Conservation (phyloP, 2,329 filamentous ascomycete species). For the Trichophyton rubrum region DNA sequence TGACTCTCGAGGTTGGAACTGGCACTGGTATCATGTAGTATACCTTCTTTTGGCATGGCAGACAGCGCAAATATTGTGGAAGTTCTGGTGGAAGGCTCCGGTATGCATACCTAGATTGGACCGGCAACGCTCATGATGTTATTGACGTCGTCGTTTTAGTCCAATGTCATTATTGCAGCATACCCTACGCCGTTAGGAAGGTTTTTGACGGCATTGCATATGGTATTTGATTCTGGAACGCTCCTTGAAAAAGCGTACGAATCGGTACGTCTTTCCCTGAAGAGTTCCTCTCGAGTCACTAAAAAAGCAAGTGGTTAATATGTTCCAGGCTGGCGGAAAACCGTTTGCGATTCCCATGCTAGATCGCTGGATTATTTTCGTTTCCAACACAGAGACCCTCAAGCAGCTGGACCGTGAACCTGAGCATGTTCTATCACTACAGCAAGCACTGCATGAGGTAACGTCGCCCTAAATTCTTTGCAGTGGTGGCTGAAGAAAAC, state of each 20-base stretch:
- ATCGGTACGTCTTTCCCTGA: not conserved
- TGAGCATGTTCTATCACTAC: not conserved
- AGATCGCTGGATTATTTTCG: not conserved
- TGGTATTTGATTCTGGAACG: not conserved
- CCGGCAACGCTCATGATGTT: not conserved
- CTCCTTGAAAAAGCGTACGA: not conserved
- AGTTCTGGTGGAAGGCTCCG: not conserved
- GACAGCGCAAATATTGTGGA: not conserved
- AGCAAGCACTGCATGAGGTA: not conserved
- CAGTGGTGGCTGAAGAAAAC: not conserved
- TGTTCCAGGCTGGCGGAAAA: not conserved
- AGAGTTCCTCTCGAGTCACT: not conserved
- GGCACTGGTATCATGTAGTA: not conserved
- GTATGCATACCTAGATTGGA: not conserved
- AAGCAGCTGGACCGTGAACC: not conserved
- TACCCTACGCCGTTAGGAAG: not conserved
- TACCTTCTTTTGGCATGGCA: not conserved
- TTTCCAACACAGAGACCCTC: not conserved
- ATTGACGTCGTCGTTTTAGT: not conserved
- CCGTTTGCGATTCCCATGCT: not conserved
- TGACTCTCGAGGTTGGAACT: not conserved
- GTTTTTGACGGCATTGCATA: not conserved
- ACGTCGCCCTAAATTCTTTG: not conserved
- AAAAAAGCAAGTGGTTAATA: not conserved
- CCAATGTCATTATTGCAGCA: not conserved